Base-by-base conservation (phyloP, 2,329 filamentous ascomycete species). In the Curvularia hawaiiensis region DNA sequence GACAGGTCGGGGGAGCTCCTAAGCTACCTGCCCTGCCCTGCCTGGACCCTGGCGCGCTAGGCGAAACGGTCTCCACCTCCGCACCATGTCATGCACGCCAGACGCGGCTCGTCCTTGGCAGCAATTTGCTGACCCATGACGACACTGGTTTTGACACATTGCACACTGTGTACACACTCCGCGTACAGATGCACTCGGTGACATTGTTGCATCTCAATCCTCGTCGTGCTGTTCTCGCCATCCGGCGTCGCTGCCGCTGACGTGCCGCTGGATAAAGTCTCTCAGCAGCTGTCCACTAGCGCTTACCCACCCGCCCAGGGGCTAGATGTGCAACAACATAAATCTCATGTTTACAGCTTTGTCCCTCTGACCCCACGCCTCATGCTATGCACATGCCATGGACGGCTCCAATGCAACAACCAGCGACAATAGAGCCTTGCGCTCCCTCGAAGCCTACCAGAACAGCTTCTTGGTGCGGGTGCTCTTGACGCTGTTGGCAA, bases 21-120 rank as follows among this genome's bases (percentile, higher is more conserved):
- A 20, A 57, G 54, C 54, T 50, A 35, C 56, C 61, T 51, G 52
- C 49, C 56, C 61, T 51, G 52, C 49, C 56, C 61, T 51, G 52
- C 49, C 52, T 35, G 48, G 53, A 56, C 50, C 47, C 50, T 44
- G 50, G 35, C 24, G 49, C 55, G 47, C 52, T 55, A 51, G n/a
- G 56, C 65, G 59, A 67, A 68, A 62, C 56, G 59, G 39, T 50
- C 52, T 51, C 50, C 49, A 55, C 35, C 66, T 53, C 62, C 52
- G 60, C 61, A 55, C n/a, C n/a, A 8, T 56, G 46, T 54, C 50
- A 62, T 64, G 61, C 61, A 60, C 59, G 54, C 55, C 54, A 55
- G 50, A 38, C 52, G 35, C 35, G n/a, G 3, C 35, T 38, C n/a
- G 16, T 38, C 16, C 16, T 18, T 16, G 35, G 57, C 54, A 54